phyloP scores from a whole-genome alignment of 768 basidiomycete species.

The Boletus tylopilopsis region DNA sequence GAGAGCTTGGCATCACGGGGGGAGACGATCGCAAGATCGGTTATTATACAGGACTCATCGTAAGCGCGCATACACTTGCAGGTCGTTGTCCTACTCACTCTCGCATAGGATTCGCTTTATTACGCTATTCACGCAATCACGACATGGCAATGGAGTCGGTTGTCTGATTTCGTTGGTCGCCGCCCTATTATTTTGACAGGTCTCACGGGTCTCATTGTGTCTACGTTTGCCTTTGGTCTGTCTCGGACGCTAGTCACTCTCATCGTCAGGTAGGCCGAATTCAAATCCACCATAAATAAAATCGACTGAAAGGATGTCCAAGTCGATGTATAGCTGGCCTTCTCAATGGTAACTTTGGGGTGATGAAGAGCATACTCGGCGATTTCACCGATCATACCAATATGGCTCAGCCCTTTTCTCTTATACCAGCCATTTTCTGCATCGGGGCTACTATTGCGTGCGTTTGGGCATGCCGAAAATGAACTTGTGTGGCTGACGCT shows the following conservation, averaged over 20 bases:
- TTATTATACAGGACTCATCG: slow-evolving; percentile 61
- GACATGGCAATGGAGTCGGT: slow-evolving; percentile 60
- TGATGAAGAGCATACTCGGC: slow-evolving; percentile 69
- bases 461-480: background rate
- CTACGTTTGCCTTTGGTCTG: slow-evolving; percentile 60
- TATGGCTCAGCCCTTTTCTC: slow-evolving; percentile 34
- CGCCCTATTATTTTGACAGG: slow-evolving; percentile 60
- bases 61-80: slow-evolving; percentile 30
- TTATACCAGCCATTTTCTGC: slow-evolving; percentile 28
- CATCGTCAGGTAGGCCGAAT: slow-evolving; percentile 46
- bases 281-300: background rate
- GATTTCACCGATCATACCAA: slow-evolving; percentile 48
- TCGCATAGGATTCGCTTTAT: slow-evolving; percentile 57
- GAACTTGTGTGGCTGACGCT: background rate
- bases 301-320: background rate
- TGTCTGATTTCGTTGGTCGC: slow-evolving; percentile 58
- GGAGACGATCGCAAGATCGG: slow-evolving; percentile 54
- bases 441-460: slow-evolving; percentile 31
- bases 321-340: slow-evolving; percentile 36
- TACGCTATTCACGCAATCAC: slow-evolving; percentile 56
- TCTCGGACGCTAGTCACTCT: slow-evolving; percentile 53
- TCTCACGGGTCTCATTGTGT: slow-evolving; percentile 46
- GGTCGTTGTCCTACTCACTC: background rate
- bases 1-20: background rate
- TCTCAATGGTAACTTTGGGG: slow-evolving; percentile 42